Evolutionary conservation across 805 yeast genomes (phyloP), one percentile per base, ranked within the genome.

Genomic region (Wickerhamiella parazyma): DNA sequence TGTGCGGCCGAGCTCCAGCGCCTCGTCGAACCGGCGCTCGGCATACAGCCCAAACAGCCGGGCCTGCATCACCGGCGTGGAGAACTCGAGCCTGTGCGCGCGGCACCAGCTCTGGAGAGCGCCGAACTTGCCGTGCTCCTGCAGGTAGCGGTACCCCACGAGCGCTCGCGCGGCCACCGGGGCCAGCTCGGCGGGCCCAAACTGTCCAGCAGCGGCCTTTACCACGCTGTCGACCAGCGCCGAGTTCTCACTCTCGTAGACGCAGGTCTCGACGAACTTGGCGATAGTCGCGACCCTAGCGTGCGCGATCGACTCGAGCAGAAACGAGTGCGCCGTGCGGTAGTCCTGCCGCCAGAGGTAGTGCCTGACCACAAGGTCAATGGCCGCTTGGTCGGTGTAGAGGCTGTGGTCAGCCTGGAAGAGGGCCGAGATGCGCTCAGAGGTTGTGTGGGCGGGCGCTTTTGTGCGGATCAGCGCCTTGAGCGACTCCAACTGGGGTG

Each of bases 321-420:
- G 43, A 7, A 51, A 18, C 7, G 55, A 53, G 31, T 41, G 45
- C 6, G 56, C 55, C 1, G 51, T 35, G 6, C 46, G 40, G 35
- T 50, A 53, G 36, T 53, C 56, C 36, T 37, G 38, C 42, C 39
- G 41, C 34, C 44, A 46, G 26, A 52, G 46, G 41, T 46, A 47
- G 22, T 39, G 28, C 21, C 47, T 44, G 6, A 51, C 9, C n/a
- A 53, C 24, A 1, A 33, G 37, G 9, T 22, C 31, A 6, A 24
- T 29, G 18, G 41, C 36, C n/a, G 18, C 37, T 11, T 36, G 40
- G 18, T 16, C 18, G 14, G 31, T 22, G 31, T 40, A 33, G 24
- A 40, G 43, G 19, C 14, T 12, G 7, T 24, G 38, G 9, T 40
- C 24, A 17, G 26, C 16, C 21, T 39, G 42, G 14, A 39, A 39